Evolutionary conservation across 1,139 yeast genomes (phyloP), one percentile per base, ranked within the genome.

Genomic region (Suhomyces ambrosiae): DNA sequence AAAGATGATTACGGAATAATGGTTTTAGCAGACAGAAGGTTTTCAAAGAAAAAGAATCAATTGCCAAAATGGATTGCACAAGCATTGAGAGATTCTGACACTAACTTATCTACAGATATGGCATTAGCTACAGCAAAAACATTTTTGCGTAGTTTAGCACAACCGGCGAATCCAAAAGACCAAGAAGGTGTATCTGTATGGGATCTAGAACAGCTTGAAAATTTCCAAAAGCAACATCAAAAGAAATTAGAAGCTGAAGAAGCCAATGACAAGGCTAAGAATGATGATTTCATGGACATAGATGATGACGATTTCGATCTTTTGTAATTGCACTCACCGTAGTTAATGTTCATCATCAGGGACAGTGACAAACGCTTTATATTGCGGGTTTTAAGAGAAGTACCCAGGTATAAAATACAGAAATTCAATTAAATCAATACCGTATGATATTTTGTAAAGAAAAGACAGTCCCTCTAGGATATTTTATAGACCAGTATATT

Each of bases 1-100:
- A 92, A 92, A 58, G 97, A 92, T 58, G 99, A 92, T 65, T 92
- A 94, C 60, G 99, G 99, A 44, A 86, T 94, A 53, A 92, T 92
- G 99, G 97, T 92, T 34, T 66, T 92, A 45, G 98, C 98, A 0
- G 99, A 92, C 61, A 73, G 96, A 51, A 74, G 99, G 57, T 92
- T 92, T 59, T 77, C 92, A 1, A 77, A 89, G 49, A 94, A 90
- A 63, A 82, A 87, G 49, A 75, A 71, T 33, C 98, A 92, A 60
- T 65, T 92, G 37, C 99, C 99, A 0, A 90, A 88, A 59, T 92
- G 99, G 99, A 92, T 92, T 33, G 85, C 90, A 0, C 97, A 92
- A 54, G 97, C 92, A 1, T 73, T 92, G 42, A 70, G 85, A 23
- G 97, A 92, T 56, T 90, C 97, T 0, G 97, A 92, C 55, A 78